Evolutionary conservation across 768 basidiomycete genomes (phyloP), one percentile per base, ranked within the genome.

Genomic region (Boletales sp.): DNA sequence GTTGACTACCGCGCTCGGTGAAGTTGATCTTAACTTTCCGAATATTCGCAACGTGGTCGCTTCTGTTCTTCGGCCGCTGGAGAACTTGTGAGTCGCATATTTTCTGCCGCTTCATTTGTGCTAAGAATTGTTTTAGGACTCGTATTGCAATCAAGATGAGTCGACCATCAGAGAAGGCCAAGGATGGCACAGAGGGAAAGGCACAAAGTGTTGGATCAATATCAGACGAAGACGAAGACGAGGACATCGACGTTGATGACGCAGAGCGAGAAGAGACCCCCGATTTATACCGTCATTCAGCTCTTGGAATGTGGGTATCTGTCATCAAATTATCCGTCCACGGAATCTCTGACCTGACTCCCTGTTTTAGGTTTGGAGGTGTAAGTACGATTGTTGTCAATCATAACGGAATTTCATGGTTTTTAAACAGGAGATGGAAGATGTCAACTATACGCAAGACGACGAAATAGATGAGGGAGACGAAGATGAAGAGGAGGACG

Each of bases 101-200:
- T 44, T 37, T 46, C 30, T 28, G 25, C 10, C 8, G 6, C 19
- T 7, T 32, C 21, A 19, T 28, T 21, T 4, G 44, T n/a, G 41
- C 41, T 57, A 11, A 64, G 40, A 34, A 42, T 41, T 54, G 53
- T 49, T 48, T 17, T 54, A 95, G 93, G 44, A 90, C 96, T 15
- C 96, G 95, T 67, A 78, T 94, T 47, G 94, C 95, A n/a, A 97
- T 96, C 70, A 97, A 95, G 70, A 94, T 98, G 90, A 95, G 92
- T 43, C 82, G 86, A 37, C 76, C 84, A 9, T 80, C 84, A 13
- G 79, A 78, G 41, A 89, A 84, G 68, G 70, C 59, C 38, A 88
- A 87, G 61, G 85, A 83, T 19, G 63, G 65, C 19, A 57, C 69
- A 11, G 83, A 82, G 25, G 76, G 77, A 19, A 64, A 70, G 57